Evolutionary conservation across 495 filamentous ascomycete species (phyloP).

Genomic region (Aspergillus homomorphus): DNA sequence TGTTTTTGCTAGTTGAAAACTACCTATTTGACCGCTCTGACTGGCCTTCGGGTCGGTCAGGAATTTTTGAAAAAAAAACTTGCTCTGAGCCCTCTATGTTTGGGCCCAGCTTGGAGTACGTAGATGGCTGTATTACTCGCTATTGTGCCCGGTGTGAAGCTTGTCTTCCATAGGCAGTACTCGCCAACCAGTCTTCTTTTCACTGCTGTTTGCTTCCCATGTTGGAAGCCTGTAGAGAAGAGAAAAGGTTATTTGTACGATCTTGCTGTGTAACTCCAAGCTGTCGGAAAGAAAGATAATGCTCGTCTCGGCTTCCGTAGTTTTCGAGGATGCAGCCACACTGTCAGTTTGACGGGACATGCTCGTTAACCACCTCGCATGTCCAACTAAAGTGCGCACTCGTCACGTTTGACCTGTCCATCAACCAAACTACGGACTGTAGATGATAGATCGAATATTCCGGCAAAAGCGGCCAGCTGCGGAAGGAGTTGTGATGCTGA

Average conservation of each 20-base stretch:
- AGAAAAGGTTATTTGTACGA: conserved; percentile 20
- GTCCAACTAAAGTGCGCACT: background rate
- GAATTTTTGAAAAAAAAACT: conserved; percentile 49
- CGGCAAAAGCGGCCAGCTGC: background rate
- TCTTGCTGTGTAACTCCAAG: background rate
- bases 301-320: too few species aligned
- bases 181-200: conserved; percentile 40
- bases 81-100: conserved; percentile 26
- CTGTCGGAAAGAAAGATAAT: background rate
- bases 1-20: conserved; percentile 63
- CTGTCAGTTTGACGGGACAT: too few species aligned
- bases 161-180: conserved; percentile 1
- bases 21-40: conserved; percentile 49
- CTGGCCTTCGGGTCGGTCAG: conserved; percentile 44
- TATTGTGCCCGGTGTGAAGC: conserved; percentile 4
- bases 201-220: conserved; percentile 39
- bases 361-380: background rate
- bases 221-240: conserved; percentile 49
- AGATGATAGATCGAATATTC: conserved; percentile 1
- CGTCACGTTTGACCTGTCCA: background rate
- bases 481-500: background rate
- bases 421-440: too few species aligned
- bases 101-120: conserved; percentile 18
- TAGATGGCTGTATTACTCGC: conserved; percentile 7
- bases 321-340: too few species aligned